Percentiles rank a stretch among this genome's conserved stretches.
These are phyloP conservation scores for Syzygium aromaticum DNA, from an alignment of 345 rosid genomes.

Conservation along the genomic window DNA sequence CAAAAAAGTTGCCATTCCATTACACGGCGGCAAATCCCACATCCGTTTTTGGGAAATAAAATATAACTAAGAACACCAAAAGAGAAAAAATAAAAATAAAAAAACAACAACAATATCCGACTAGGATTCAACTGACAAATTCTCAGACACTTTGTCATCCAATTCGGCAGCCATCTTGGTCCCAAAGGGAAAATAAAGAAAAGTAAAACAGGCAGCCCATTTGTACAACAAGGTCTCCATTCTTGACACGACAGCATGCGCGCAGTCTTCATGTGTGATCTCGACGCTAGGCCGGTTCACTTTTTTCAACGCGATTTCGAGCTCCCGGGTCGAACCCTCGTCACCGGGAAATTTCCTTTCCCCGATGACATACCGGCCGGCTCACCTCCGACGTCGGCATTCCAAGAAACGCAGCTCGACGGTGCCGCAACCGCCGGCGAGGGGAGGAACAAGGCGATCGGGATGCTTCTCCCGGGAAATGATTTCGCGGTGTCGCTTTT, in stretches of 20 bases:
- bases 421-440: not conserved
- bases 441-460: not conserved
- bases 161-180: not conserved
- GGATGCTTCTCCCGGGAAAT: not conserved
- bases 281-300: not conserved
- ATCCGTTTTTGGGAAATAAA: not conserved
- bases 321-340: no score
- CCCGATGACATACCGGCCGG: no score
- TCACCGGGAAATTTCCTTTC: no score
- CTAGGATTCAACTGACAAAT: not conserved
- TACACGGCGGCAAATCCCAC: not conserved
- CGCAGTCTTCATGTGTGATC: fast-evolving
- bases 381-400: not conserved
- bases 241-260: not conserved
- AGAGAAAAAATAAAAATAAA: no score
- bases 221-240: not conserved
- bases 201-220: not conserved
- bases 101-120: not conserved
- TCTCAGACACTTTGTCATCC: not conserved
- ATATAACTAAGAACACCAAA: not conserved
- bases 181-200: not conserved
- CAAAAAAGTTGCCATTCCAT: not conserved
- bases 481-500: not conserved
- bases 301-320: not conserved
- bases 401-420: fast-evolving